Conservation (phyloP, 176 grass and related monocot genomes). For the Poa annua region DNA sequence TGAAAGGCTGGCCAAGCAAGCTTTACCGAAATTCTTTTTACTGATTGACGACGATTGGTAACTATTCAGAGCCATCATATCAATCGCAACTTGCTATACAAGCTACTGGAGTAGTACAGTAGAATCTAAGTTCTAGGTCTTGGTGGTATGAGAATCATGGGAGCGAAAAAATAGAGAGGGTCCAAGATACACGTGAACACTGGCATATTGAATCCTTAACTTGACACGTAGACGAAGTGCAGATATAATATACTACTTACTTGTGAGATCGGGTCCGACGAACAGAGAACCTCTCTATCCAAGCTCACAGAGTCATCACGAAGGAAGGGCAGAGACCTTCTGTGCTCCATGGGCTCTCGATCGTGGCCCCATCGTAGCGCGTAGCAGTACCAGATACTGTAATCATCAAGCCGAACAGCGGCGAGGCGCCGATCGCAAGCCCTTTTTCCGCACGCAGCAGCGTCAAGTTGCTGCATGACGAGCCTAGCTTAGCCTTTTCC, state of each 20-base stretch:
- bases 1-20: conserved; percentile 34
- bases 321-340: not conserved
- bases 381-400: not conserved
- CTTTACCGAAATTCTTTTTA: not conserved
- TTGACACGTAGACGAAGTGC: not conserved
- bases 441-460: conserved; percentile 15
- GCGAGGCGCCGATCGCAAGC: not conserved
- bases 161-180: not conserved
- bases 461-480: conserved; percentile 21
- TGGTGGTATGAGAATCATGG: not conserved
- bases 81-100: not conserved
- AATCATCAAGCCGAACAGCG: not conserved
- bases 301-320: not conserved
- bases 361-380: not conserved
- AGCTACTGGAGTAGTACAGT: not conserved
- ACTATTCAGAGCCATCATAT: conserved; percentile 35
- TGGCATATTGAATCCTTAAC: not conserved
- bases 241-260: not conserved
- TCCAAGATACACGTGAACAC: not conserved
- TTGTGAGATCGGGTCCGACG: not conserved
- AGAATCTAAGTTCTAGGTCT: conserved; percentile 8
- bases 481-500: not conserved
- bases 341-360: not conserved
- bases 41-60: conserved; percentile 15
- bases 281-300: not conserved